Evolutionary conservation across 2,329 filamentous ascomycete species (phyloP).

Genomic region (Aspergillus neoniger): DNA sequence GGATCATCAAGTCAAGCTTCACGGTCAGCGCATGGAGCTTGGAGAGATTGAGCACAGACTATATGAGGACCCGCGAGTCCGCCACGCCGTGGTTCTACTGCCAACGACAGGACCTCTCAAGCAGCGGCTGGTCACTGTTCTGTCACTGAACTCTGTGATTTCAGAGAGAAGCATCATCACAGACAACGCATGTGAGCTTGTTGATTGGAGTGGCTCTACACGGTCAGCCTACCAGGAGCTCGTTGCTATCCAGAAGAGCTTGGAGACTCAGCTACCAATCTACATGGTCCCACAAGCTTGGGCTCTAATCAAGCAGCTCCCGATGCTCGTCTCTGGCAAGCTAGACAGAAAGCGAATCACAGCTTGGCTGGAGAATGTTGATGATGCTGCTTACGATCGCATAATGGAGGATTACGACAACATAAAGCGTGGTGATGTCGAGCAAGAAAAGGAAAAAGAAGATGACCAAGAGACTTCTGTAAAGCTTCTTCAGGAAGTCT

Average conservation of each 20-base stretch:
- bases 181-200: slow-evolving; percentile 36
- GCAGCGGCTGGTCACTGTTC: slow-evolving; percentile 48
- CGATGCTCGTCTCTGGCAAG: slow-evolving; percentile 40
- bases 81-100: slow-evolving; percentile 46
- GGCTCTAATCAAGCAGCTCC: slow-evolving; percentile 44
- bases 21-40: slow-evolving; percentile 66
- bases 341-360: slow-evolving; percentile 44
- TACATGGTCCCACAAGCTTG: slow-evolving; percentile 49
- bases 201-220: slow-evolving; percentile 27
- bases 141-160: slow-evolving; percentile 37
- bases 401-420: slow-evolving; percentile 42
- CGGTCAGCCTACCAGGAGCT: slow-evolving; percentile 31
- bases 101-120: slow-evolving; percentile 47
- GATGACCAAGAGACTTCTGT: slow-evolving; percentile 22
- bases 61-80: slow-evolving; percentile 34
- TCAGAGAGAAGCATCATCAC: slow-evolving; percentile 29
- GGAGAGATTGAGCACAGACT: slow-evolving; percentile 50
- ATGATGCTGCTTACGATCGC: slow-evolving; percentile 41
- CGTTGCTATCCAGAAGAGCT: slow-evolving; percentile 38
- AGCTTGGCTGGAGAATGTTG: slow-evolving; percentile 48
- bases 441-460: slow-evolving; percentile 14
- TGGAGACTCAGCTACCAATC: slow-evolving; percentile 46
- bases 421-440: slow-evolving; percentile 27
- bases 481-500: slow-evolving; percentile 32
- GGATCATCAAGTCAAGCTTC: slow-evolving; percentile 67